Percentiles rank a stretch among this genome's conserved stretches.
Conservation (phyloP, 805 yeast species). For the Ogataea pignaliae region DNA sequence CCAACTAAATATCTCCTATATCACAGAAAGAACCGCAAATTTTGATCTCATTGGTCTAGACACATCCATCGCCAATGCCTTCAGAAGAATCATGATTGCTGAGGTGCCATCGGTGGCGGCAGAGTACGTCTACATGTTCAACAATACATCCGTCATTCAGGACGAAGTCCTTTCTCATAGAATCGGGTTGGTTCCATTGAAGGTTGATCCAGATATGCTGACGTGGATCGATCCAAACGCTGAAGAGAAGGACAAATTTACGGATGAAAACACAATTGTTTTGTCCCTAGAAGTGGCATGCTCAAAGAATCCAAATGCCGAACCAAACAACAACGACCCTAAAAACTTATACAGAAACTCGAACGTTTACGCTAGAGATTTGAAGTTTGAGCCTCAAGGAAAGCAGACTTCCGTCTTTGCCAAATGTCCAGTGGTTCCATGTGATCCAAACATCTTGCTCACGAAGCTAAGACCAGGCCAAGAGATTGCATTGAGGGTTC, state of each 20-base stretch:
- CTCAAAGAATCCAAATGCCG: constrained; percentile 80
- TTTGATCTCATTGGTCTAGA: constrained; percentile 86
- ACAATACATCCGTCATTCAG: constrained; percentile 94
- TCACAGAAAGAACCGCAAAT: constrained; percentile 68
- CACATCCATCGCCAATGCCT: constrained; percentile 92
- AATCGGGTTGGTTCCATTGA: constrained; percentile 87
- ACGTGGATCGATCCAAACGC: constrained; percentile 71
- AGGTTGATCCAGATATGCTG: constrained; percentile 84
- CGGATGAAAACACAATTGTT: constrained; percentile 87
- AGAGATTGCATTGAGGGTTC: constrained; percentile 85
- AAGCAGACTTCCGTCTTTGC: constrained; percentile 71
- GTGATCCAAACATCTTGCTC: constrained; percentile 83
- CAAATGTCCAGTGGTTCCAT: constrained; percentile 61
- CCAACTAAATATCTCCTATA: constrained; percentile 61
- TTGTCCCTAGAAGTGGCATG: constrained; percentile 78
- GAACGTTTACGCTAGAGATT: constrained; percentile 82
- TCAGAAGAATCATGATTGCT: constrained; percentile 93
- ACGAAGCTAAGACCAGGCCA: constrained; percentile 97
- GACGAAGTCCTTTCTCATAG: constrained; percentile 97
- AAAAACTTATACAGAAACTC: constrained; percentile 78
- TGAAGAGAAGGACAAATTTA: constrained; percentile 66
- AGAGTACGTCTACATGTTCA: constrained; percentile 83
- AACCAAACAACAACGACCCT: constrained; percentile 74
- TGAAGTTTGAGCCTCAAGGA: constrained; percentile 90
- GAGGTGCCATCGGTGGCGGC: constrained; percentile 97